These are phyloP conservation scores for Phytopythium ostracodes DNA, from an alignment of 352 stramenopile genomes.

Conservation along the genomic window DNA sequence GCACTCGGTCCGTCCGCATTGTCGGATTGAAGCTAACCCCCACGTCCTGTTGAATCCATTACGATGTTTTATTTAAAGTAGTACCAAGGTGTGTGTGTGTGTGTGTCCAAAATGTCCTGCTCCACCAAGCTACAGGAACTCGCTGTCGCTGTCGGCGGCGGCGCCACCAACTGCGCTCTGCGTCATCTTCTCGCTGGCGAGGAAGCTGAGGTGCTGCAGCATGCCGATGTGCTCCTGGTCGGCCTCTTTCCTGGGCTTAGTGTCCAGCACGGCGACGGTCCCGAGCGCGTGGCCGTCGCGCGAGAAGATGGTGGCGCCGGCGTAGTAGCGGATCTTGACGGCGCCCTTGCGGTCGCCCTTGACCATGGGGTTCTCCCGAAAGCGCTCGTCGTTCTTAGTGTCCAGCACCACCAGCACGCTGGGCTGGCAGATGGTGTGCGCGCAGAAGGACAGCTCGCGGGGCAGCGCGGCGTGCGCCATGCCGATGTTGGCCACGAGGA, in stretches of 20 bases:
- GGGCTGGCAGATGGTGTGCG: constrained; percentile 81
- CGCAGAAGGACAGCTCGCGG: constrained; percentile 81
- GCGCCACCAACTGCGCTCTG: constrained; percentile 70
- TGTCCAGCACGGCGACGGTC: constrained; percentile 83
- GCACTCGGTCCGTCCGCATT: too few relatives aligned
- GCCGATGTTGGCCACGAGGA: constrained; percentile 80
- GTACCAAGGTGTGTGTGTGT: too few relatives aligned
- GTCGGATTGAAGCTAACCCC: too few relatives aligned
- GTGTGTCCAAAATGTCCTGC: too few relatives aligned
- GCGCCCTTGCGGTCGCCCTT: constrained; percentile 72
- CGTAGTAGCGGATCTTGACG: constrained; percentile 87
- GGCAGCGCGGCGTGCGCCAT: constrained; percentile 79
- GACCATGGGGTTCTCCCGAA: constrained; percentile 86
- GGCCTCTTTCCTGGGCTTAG: constrained; percentile 67
- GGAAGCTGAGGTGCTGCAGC: constrained; percentile 84
- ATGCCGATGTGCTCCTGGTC: constrained; percentile 86
- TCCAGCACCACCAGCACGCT: constrained; percentile 81
- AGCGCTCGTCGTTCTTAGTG: constrained; percentile 82
- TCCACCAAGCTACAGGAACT: constrained; percentile 48
- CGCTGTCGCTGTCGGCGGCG: constrained; percentile 71
- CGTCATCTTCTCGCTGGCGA: constrained; percentile 86
- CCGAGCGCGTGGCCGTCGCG: constrained; percentile 72
- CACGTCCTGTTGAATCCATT: too few relatives aligned
- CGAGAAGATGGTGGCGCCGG: constrained; percentile 80
- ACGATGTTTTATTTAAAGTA: neutral